Conservation (phyloP, 1,284 basidiomycete species). For the Mycena citricolor region DNA sequence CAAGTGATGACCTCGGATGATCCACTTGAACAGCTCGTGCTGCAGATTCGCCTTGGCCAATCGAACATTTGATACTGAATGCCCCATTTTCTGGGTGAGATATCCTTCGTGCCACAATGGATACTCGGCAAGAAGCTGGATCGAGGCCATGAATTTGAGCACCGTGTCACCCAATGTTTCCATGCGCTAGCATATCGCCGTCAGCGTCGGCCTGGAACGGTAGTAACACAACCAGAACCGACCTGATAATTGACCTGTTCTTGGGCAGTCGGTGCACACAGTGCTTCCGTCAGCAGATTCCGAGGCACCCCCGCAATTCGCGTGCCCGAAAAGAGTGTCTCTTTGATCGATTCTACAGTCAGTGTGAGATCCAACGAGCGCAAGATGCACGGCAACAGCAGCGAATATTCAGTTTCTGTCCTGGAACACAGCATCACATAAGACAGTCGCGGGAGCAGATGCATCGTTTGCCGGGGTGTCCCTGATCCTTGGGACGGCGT, state of each 20-base stretch:
- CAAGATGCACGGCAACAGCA: constrained; percentile 63
- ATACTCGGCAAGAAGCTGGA: constrained; percentile 67
- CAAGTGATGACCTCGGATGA: constrained; percentile 50
- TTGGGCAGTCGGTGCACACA: constrained; percentile 59
- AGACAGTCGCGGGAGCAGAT: constrained; percentile 45
- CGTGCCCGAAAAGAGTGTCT: constrained; percentile 40
- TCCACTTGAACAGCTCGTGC: constrained; percentile 57
- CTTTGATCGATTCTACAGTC: constrained; percentile 49
- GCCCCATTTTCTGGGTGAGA: constrained; percentile 44
- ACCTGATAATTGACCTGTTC: constrained; percentile 65
- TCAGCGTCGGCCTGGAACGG: not conserved
- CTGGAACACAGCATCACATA: constrained; percentile 50
- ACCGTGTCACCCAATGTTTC: constrained; percentile 82
- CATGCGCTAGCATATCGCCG: constrained; percentile 46
- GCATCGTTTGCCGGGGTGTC: constrained; percentile 29
- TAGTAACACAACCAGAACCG: not conserved
- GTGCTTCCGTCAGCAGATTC: constrained; percentile 48
- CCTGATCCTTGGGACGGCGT: constrained; percentile 38
- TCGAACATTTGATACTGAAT: constrained; percentile 66
- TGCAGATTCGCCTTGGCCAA: constrained; percentile 63
- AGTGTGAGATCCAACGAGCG: constrained; percentile 53
- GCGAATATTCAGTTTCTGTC: constrained; percentile 51
- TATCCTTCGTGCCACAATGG: constrained; percentile 81
- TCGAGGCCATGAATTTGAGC: constrained; percentile 64
- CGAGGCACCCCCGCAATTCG: constrained; percentile 46